Conservation (phyloP, 495 filamentous ascomycete genomes). For the Bacidia gigantensis region DNA sequence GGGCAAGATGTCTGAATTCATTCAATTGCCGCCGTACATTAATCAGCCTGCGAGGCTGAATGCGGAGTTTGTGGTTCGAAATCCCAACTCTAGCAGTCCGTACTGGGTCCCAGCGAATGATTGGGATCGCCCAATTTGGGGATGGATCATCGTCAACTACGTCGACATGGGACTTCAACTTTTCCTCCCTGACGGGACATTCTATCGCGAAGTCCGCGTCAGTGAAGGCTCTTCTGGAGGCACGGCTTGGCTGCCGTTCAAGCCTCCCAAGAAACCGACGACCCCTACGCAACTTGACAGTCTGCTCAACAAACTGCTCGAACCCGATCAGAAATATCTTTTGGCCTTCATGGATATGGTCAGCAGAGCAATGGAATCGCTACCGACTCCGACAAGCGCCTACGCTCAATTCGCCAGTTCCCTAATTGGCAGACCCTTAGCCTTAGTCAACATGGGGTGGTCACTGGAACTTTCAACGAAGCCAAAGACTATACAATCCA, state of each 20-base stretch:
- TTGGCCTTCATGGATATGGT: not conserved
- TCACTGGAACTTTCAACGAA: constrained; percentile 29
- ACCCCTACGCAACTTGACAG: not conserved
- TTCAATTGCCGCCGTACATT: constrained; percentile 34
- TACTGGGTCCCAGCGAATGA: constrained; percentile 13
- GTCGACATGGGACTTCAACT: constrained; percentile 31
- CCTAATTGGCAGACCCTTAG: constrained; percentile 34
- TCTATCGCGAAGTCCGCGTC: constrained; percentile 36
- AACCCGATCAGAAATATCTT: not conserved
- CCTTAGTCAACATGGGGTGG: constrained; percentile 33
- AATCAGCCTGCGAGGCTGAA: constrained; percentile 37
- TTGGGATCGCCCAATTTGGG: constrained; percentile 39
- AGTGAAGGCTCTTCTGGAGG: constrained; percentile 18
- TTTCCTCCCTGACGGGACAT: constrained; percentile 34
- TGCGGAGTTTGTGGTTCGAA: constrained; percentile 21
- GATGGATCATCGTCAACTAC: constrained; percentile 42
- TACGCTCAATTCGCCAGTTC: constrained; percentile 19
- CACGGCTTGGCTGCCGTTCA: constrained; percentile 21
- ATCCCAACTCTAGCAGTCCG: constrained; percentile 1
- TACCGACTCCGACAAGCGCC: not conserved
- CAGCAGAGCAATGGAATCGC: not conserved
- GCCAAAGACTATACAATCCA: not conserved
- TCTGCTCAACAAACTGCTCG: not conserved
- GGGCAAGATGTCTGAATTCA: constrained; percentile 23
- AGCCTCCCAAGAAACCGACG: not conserved